Base-by-base conservation (phyloP, 768 basidiomycete genomes). In the Dendrothele bispora region DNA sequence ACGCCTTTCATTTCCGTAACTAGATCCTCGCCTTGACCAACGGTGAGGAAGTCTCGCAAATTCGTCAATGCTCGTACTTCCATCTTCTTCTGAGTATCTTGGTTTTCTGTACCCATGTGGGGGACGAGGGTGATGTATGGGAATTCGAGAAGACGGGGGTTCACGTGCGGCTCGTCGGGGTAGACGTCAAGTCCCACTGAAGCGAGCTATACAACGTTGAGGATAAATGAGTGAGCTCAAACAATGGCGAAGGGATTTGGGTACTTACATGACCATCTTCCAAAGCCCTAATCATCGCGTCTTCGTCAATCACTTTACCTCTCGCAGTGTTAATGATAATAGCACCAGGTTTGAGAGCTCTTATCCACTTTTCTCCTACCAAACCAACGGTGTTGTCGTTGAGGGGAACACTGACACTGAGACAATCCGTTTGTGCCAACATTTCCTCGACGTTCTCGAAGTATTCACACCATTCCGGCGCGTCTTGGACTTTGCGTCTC, bases 241-340 rank as follows among this genome's bases (percentile, higher is more conserved):
- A 29, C n/a, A 24, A 15, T n/a, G n/a, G n/a, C n/a, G n/a, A 50
- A 38, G 40, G 34, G 6, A 29, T 20, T 8, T 20, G 39, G 18
- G 35, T 5, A 73, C 90, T 61, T 61, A 94, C 92, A 65, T 95
- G 91, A 10, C 91, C 91, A 55, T 86, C 85, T 59, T 91, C 84
- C 43, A 98, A 65, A 20, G 92, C 92, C 24, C 77, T 77, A 51
- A 95, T 88, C 72, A 98, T 73, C 4, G 91, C 94, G 5, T 79
- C 82, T 66, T 95, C 91, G 53, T 95, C 89, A 27, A 97, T 77
- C 21, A 95, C 82, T 59, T 88, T 94, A 10, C 94, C 94, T n/a
- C 94, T 71, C 18, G 92, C 91, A 2, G 91, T 94, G 65, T 94
- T 94, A 51, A 94, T 78, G 58, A 95, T 78, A 44, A 91, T 76